These are phyloP conservation scores for Ogataea angusta DNA, from an alignment of 805 yeast species.

Conservation along the genomic window DNA sequence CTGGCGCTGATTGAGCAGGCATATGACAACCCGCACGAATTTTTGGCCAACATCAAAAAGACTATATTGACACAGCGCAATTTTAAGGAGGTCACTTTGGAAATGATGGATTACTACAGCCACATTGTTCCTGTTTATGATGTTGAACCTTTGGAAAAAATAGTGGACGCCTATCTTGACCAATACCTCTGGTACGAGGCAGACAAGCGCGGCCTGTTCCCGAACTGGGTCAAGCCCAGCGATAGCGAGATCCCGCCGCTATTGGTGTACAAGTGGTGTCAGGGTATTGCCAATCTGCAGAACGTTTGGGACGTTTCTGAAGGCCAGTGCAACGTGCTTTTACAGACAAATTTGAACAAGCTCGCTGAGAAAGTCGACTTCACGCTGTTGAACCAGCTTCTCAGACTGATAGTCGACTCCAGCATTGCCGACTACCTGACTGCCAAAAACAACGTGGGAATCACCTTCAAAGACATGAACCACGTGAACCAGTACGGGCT, in stretches of 20 bases:
- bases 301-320: slow-evolving; percentile 74
- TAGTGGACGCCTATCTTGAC: slow-evolving; percentile 93
- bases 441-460: slow-evolving; percentile 78
- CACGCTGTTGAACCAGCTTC: slow-evolving; percentile 75
- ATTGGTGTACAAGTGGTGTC: slow-evolving; percentile 90
- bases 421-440: slow-evolving; percentile 93
- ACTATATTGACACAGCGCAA: slow-evolving; percentile 83
- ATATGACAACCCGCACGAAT: slow-evolving; percentile 94
- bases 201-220: slow-evolving; percentile 80
- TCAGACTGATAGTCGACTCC: slow-evolving; percentile 80
- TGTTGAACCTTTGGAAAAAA: slow-evolving; percentile 89
- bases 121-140: slow-evolving; percentile 82
- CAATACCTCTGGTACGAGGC: slow-evolving; percentile 97
- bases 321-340: slow-evolving; percentile 78
- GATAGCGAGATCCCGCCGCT: slow-evolving; percentile 93
- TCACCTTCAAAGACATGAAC: slow-evolving; percentile 91
- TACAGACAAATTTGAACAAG: slow-evolving; percentile 71
- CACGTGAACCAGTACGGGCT: slow-evolving; percentile 88
- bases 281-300: slow-evolving; percentile 76
- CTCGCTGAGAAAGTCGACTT: slow-evolving; percentile 85
- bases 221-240: slow-evolving; percentile 94
- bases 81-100: slow-evolving; percentile 82
- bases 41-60: slow-evolving; percentile 78
- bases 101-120: slow-evolving; percentile 88
- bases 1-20: slow-evolving; percentile 92